phyloP scores from a whole-genome alignment of 768 basidiomycete species.

The Pholiota conissans region DNA sequence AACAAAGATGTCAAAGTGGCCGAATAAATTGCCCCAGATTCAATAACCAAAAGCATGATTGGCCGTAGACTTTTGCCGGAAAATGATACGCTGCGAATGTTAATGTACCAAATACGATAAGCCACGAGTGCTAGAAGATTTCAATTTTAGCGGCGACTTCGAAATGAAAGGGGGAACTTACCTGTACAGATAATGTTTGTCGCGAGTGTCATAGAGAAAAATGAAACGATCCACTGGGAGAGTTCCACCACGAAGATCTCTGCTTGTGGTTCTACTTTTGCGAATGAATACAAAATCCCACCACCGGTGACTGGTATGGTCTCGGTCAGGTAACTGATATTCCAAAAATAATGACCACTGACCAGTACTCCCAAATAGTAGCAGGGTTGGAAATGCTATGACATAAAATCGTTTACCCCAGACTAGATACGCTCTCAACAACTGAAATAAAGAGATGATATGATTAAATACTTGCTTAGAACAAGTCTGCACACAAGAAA shows the following conservation, averaged over 20 bases:
- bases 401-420: neutral
- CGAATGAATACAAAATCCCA: neutral
- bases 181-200: neutral
- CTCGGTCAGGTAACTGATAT: too few species aligned
- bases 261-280: neutral
- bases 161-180: neutral
- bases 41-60: constrained; percentile 1
- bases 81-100: neutral
- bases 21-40: constrained; percentile 4
- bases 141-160: too few species aligned
- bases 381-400: neutral
- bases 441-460: neutral
- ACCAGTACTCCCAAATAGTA: neutral
- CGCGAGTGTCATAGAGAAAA: neutral
- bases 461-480: neutral
- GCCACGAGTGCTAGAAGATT: constrained; percentile 5
- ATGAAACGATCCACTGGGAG: neutral
- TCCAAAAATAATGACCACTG: neutral
- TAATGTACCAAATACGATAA: constrained; percentile 2
- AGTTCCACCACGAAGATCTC: too few species aligned
- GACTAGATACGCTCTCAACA: neutral
- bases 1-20: neutral
- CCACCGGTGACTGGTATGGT: neutral
- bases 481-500: too few species aligned
- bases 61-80: neutral